Evolutionary conservation across 2,329 filamentous ascomycete genomes (phyloP).

Genomic region (Claviceps humidiphila): DNA sequence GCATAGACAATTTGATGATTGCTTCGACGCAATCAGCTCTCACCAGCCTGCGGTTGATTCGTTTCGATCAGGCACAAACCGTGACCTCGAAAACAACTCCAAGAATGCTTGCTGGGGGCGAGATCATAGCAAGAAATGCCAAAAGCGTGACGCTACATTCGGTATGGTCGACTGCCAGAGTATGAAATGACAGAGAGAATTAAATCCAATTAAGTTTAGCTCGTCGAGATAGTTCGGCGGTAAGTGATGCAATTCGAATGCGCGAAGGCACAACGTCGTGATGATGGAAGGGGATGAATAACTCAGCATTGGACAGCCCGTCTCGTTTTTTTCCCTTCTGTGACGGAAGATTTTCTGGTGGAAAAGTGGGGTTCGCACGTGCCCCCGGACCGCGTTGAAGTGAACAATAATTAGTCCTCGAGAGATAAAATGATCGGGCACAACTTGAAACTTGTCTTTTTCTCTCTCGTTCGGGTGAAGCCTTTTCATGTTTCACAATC

Average conservation of each 20-base stretch:
- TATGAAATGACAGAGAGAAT: background rate
- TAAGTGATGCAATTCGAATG: background rate
- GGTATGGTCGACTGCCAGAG: background rate
- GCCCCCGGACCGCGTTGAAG: constrained; percentile 10
- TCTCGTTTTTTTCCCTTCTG: background rate
- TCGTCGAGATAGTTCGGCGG: background rate
- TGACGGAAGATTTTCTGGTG: constrained; percentile 12
- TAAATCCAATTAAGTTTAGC: background rate
- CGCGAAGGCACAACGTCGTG: background rate
- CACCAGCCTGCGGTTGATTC: background rate
- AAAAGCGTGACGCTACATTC: background rate
- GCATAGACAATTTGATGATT: constrained; percentile 10
- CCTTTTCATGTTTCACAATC: background rate
- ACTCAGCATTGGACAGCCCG: too few species aligned
- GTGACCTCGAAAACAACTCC: background rate
- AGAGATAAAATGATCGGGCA: background rate
- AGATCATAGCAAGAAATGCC: background rate
- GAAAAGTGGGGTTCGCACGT: constrained; percentile 18
- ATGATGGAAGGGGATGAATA: constrained; percentile 7
- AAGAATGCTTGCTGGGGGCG: background rate
- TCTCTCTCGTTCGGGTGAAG: background rate
- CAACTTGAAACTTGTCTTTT: background rate
- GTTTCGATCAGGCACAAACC: background rate
- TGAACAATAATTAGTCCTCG: background rate
- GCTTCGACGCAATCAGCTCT: background rate